Evolutionary conservation across 108 stramenopile species (phyloP), one percentile per base, ranked within the genome.

Genomic region (Conticribra weissflogii): DNA sequence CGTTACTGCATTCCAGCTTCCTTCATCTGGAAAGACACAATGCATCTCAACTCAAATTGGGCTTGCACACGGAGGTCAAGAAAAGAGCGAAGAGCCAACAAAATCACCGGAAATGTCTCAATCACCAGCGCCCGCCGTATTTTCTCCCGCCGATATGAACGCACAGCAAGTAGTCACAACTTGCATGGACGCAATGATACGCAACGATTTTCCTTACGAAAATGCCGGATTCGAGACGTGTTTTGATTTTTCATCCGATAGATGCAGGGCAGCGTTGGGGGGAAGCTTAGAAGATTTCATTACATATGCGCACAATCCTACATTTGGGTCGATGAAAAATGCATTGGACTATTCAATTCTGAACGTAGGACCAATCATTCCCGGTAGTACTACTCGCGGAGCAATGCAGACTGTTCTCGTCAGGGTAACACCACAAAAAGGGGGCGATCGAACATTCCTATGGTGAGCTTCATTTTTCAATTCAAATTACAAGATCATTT

Each of bases 321-420:
- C 85, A 15, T 93, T 93, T 81, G 81, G 79, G 31, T 77, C 63
- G 15, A 72, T 93, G 84, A 85, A 85, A 5, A 51, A 85, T 70
- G 81, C 85, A 49, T 47, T 78, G 7, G 41, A 66, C 5, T 88
- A 78, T 47, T 32, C 56, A 30, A 65, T 91, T 51, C 36, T 81
- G 14, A 78, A 59, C 31, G 79, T 85, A 21, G 90, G 90, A 9
- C 85, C 86, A 1, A 66, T 77, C 7, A 89, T 92, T 48, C 32
- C 73, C 9, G 91, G 80, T 16, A 83, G 86, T 8, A 50, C 27
- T 4, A 84, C 83, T 17, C 63, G 91, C 32, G 91, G 91, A 18
- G 86, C 82, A 1, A 89, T 93, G 88, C 83, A 86, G 58, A 93
- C 91, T 16, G 76, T 87, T 2, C 47, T 90, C 55, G 66, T 89